A percentile compares a stretch with the other conserved stretches of the same genome.
Evolutionary conservation across 306 rosid genomes (phyloP).

Genomic region (Rubus parviflorus): DNA sequence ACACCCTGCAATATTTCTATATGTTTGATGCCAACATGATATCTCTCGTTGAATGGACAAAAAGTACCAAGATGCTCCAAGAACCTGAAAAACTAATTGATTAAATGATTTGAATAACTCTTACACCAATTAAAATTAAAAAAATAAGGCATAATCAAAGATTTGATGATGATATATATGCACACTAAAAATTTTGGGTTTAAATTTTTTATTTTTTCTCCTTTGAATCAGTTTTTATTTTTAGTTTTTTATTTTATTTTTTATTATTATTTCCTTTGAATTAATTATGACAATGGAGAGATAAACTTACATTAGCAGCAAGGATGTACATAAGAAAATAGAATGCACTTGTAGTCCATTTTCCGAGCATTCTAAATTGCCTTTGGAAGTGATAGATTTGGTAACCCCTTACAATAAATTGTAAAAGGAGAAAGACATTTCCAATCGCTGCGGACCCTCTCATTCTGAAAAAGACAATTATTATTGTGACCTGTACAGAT

Average conservation of each 20-base stretch:
- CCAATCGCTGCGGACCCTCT: not conserved
- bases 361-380: not conserved
- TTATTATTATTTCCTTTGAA: no score
- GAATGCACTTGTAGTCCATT: constrained; percentile 11
- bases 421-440: constrained; percentile 9
- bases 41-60: not conserved
- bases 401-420: constrained; percentile 13
- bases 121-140: not conserved
- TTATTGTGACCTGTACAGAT: constrained; percentile 19
- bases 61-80: constrained; percentile 22
- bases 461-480: not conserved
- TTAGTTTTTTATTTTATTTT: no score
- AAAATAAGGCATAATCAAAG: no score
- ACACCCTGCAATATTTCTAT: not conserved
- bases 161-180: no score
- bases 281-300: no score
- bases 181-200: no score
- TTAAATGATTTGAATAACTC: no score
- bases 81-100: not conserved
- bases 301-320: constrained; percentile 19
- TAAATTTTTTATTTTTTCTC: no score
- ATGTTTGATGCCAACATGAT: not conserved
- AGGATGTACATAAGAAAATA: constrained; percentile 14
- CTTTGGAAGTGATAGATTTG: not conserved
- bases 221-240: no score